Evolutionary conservation across 2,329 filamentous ascomycete species (phyloP), one percentile per base, ranked within the genome.

Genomic region (Coccinonectria pachysandricola): DNA sequence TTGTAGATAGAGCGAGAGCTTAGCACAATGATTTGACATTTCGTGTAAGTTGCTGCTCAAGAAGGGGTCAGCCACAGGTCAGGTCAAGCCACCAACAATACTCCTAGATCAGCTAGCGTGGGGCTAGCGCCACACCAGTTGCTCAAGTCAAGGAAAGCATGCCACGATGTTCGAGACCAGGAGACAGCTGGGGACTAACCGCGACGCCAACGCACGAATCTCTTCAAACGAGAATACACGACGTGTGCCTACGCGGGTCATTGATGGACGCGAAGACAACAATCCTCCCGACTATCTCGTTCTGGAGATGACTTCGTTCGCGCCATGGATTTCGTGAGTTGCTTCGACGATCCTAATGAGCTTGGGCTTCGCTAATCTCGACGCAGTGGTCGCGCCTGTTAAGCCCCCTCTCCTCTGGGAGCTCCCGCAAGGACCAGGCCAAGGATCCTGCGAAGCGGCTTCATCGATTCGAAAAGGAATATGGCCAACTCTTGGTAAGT

Each of bases 391-490:
- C 72, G 59, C 71, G 74, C 56, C 63, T 79, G 57, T 59, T 79
- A 60, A 74, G 71, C 50, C 69, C 71, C 48, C 60, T 78, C 43
- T 68, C 68, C 42, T 57, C 68, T 43, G 63, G 62, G 40, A 59
- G 52, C 48, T 62, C 69, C 42, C 65, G 64, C 43, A 73, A 68
- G 53, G 71, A 75, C 47, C 64, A 66, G 36, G 67, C 69, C 32
- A 72, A 69, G 46, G 72, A 79, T 50, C 74, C 74, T 23, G 62
- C 71, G 32, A 69, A 71, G 46, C 71, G 74, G 35, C 63, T 77
- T 35, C 68, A 75, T 49, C 71, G 73, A 30, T 79, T 78, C 50
- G 74, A 77, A 50, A 73, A 72, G 53, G 72, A 77, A 53, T 79
- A 78, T 46, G 64, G 62, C 37, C 67, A 71, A 45, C 56, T 79